Conservation (phyloP, 352 stramenopile genomes). For the Globisporangium paddicum region DNA sequence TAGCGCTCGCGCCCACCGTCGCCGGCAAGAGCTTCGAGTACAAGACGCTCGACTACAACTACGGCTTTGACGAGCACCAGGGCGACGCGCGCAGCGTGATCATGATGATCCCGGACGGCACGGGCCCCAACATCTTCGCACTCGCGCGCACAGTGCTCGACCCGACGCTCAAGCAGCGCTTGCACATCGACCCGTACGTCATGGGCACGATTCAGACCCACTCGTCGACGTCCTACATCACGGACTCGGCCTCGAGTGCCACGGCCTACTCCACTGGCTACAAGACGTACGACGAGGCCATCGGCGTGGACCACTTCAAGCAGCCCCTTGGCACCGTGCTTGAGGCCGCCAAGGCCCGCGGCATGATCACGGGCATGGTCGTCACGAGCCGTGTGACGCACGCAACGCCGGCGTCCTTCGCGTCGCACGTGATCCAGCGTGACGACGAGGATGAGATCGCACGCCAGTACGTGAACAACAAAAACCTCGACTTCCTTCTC, state of each 20-base stretch:
- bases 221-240: constrained; percentile 66
- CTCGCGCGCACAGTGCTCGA: constrained; percentile 54
- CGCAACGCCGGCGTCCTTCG: constrained; percentile 53
- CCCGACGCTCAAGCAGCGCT: constrained; percentile 39
- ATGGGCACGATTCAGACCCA: constrained; percentile 56
- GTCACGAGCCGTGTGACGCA: constrained; percentile 63
- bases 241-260: constrained; percentile 47
- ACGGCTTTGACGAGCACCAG: constrained; percentile 44
- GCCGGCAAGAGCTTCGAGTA: constrained; percentile 39
- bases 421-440: constrained; percentile 44
- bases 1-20: constrained; percentile 17
- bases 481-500: constrained; percentile 63
- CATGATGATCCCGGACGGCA: constrained; percentile 75
- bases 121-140: constrained; percentile 57
- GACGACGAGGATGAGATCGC: constrained; percentile 54
- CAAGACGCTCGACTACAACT: constrained; percentile 62
- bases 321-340: constrained; percentile 58
- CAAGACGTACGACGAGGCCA: constrained; percentile 63
- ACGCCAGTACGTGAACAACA: constrained; percentile 57
- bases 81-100: constrained; percentile 44
- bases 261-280: constrained; percentile 56
- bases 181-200: constrained; percentile 56
- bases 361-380: constrained; percentile 66
- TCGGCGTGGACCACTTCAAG: constrained; percentile 51
- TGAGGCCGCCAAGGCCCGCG: constrained; percentile 52